phyloP scores from a whole-genome alignment of 768 basidiomycete genomes.

The Lentinula boryana region DNA sequence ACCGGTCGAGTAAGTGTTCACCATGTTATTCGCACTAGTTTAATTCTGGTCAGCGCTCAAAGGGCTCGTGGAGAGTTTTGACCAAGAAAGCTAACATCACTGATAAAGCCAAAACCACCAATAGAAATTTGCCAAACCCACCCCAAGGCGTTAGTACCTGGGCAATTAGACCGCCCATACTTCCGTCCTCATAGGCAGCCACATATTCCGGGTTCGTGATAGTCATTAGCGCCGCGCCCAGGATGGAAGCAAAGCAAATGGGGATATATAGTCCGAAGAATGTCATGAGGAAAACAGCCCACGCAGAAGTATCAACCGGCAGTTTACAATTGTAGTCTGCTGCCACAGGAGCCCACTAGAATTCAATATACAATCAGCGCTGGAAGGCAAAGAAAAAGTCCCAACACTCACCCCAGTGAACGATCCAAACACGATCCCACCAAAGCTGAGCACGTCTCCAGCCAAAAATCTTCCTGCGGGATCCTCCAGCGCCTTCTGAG shows the following conservation, averaged over 20 bases:
- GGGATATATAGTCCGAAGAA: constrained; percentile 48
- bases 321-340: constrained; percentile 51
- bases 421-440: constrained; percentile 44
- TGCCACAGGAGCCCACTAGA: constrained; percentile 41
- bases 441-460: constrained; percentile 46
- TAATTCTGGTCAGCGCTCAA: not conserved
- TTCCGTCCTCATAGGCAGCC: constrained; percentile 27
- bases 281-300: constrained; percentile 41
- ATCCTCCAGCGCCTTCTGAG: constrained; percentile 36
- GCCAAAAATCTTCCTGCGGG: constrained; percentile 32
- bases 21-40: constrained; percentile 31
- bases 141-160: constrained; percentile 35
- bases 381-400: not conserved
- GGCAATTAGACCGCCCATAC: constrained; percentile 33
- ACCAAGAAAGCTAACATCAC: constrained; percentile 26
- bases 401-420: constrained; percentile 30
- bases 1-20: constrained; percentile 40
- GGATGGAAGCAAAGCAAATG: constrained; percentile 25
- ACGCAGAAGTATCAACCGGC: constrained; percentile 33
- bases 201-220: constrained; percentile 31
- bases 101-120: constrained; percentile 36
- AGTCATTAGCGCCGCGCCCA: constrained; percentile 35
- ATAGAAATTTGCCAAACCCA: constrained; percentile 32
- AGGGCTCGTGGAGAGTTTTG: not conserved
- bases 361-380: not conserved